Evolutionary conservation across 1,139 yeast species (phyloP), one percentile per base, ranked within the genome.

Genomic region (Candida neerlandica): DNA sequence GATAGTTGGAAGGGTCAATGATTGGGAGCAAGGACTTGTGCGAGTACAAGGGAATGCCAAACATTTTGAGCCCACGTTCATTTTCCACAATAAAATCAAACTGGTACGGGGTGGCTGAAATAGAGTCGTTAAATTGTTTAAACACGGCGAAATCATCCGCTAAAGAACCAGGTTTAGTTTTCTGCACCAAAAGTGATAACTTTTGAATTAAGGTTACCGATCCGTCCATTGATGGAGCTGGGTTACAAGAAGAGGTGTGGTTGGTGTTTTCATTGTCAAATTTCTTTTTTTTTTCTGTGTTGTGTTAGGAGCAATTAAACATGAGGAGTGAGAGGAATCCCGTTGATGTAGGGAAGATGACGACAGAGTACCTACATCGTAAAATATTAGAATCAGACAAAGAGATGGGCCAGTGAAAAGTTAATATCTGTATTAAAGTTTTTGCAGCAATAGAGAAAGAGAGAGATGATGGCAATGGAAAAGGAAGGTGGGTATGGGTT

Each of bases 31-130:
- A 70, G 6, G 86, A 74, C 50, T 78, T 73, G 35, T 76, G 66
- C 18, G 86, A 77, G 58, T 82, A 87, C 42, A 84, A 58, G 0
- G 88, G 87, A 4, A 78, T 77, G 2, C 94, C 94, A 63, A 86
- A 77, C 14, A 85, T 47, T 50, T 82, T 81, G 58, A 81, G 65
- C 0, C 95, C 95, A 27, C 95, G 70, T 64, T 87, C 91, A 64
- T 85, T 84, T 59, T 87, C 94, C 5, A 84, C 67, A 61, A 81
- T 58, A 16, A 77, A 61, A 43, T 81, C 83, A 48, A 70, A 66
- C 29, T 63, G 62, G 48, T 54, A 51, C 4, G 45, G 37, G 18
- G 51, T 49, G 30, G 48, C 21, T 4, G 43, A 14, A 11, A 51
- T 49, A 1, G 44, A 26, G n/a, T 29, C 15, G 41, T 49, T 49